Conservation (phyloP, 179 eudicot genomes). For the Actinidia arguta region DNA sequence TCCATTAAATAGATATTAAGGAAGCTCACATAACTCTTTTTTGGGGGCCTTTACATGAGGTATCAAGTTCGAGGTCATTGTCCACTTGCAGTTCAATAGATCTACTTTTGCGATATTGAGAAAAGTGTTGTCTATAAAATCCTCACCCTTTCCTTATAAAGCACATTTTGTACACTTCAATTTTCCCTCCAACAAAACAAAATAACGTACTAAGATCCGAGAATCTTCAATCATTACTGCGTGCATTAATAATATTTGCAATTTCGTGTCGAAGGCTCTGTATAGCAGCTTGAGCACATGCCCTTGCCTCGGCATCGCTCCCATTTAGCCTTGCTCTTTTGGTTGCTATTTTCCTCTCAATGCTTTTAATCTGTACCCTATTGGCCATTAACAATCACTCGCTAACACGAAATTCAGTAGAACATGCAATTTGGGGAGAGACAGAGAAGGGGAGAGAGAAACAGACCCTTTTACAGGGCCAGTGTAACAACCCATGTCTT, state of each 20-base stretch:
- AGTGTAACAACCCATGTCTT: slow-evolving; percentile 37
- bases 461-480: slow-evolving; percentile 76
- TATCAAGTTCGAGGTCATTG: too few species aligned
- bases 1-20: neutral
- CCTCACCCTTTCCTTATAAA: too few species aligned
- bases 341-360: slow-evolving; percentile 37
- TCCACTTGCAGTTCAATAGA: too few species aligned
- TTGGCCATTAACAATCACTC: neutral
- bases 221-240: too few species aligned
- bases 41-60: too few species aligned
- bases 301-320: slow-evolving; percentile 11
- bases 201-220: too few species aligned
- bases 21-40: neutral
- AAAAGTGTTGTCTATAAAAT: too few species aligned
- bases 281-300: slow-evolving; percentile 31
- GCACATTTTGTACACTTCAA: too few species aligned
- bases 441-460: neutral
- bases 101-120: too few species aligned
- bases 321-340: slow-evolving; percentile 16
- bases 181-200: too few species aligned
- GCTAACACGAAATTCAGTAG: neutral
- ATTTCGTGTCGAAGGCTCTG: slow-evolving; percentile 32
- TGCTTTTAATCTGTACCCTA: slow-evolving; percentile 56
- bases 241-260: slow-evolving; percentile 9
- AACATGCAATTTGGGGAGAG: neutral